Evolutionary conservation across 495 filamentous ascomycete species (phyloP), one percentile per base, ranked within the genome.

Genomic region (Viridothelium virens): DNA sequence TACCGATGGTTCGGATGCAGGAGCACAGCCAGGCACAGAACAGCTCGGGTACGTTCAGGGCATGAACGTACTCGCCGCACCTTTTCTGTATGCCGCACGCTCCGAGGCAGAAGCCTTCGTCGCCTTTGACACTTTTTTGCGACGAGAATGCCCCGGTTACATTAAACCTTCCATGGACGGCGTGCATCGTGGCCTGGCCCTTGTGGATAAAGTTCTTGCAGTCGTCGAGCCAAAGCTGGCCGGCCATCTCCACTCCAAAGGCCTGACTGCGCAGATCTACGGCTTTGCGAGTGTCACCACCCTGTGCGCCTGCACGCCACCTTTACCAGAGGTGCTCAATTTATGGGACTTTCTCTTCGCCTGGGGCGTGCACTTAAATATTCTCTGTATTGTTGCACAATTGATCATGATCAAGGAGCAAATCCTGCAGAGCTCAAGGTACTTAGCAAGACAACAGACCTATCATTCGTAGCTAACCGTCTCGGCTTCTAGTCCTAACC

Each of bases 341-440:
- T 82, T 97, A n/a, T 99, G 94, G 94, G 94, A 99, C 75, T 99
- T 99, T 70, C 80, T 97, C 12, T 91, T 99, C 73, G 92, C 94
- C 0, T 99, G 96, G 71, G 94, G 94, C 0, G 83, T 91, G 41
- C 95, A 97, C 76, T 73, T 97, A 59, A 99, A 99, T 70, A 90
- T 99, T 62, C 74, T 99, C 10, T 97, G 95, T 72, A 96, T 99
- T 69, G 95, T 97, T 34, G 91, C 92, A n/a, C 94, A 99, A 76
- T 79, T 99, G 61, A 84, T 96, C 48, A 83, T 94, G 68, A 91
- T 96, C 77, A 81, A 92, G 63, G 91, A 95, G 63, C 85, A 87
- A 56, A 85, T 99, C 64, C 77, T 97, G 67, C 83, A 83, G 46
- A 92, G 87, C 69, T 82, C 87, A 53, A 97, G 90, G 94, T 96